Percentiles rank a stretch among this genome's conserved stretches.
Evolutionary conservation across 2,329 filamentous ascomycete species (phyloP).

Genomic region (Clonostachys sp.): DNA sequence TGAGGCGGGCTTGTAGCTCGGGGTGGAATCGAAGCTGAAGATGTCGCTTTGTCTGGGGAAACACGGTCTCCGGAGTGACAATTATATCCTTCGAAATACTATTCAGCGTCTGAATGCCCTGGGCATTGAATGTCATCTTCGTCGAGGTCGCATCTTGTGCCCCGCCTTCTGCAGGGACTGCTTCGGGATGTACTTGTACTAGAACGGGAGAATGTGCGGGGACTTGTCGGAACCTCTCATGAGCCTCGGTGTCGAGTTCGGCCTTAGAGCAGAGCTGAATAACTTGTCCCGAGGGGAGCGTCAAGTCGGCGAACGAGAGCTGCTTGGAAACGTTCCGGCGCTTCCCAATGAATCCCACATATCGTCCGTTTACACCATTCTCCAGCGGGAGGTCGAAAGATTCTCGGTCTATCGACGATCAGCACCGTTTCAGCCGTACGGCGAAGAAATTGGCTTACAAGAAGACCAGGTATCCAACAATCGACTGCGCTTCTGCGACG

Average conservation of each 20-base stretch:
- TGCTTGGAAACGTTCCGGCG: constrained; percentile 63
- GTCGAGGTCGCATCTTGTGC: constrained; percentile 10
- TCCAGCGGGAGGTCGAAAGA: constrained; percentile 12
- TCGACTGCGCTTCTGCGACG: constrained; percentile 3
- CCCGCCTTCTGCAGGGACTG: constrained; percentile 8
- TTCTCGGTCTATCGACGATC: constrained; percentile 13
- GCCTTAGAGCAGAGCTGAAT: constrained; percentile 40
- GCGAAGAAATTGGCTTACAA: constrained; percentile 1
- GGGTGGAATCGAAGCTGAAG: constrained; percentile 77
- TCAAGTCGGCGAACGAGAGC: constrained; percentile 64
- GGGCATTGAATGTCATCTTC: constrained; percentile 61
- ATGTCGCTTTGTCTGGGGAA: constrained; percentile 72
- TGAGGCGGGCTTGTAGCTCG: constrained; percentile 62
- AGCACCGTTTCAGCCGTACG: not conserved
- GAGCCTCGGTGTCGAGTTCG: constrained; percentile 24
- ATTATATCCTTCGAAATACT: constrained; percentile 59
- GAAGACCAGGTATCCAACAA: constrained; percentile 3
- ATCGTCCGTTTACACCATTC: constrained; percentile 7
- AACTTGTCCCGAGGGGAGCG: constrained; percentile 27
- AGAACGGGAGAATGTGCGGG: constrained; percentile 48
- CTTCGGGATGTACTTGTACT: constrained; percentile 32
- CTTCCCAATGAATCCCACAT: constrained; percentile 64
- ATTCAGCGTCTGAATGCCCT: constrained; percentile 35
- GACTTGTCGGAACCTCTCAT: constrained; percentile 37
- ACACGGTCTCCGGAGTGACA: constrained; percentile 68